A percentile compares a stretch with the other conserved stretches of the same genome.
Conservation (phyloP, 495 filamentous ascomycete species). For the Annulohypoxylon stygium region DNA sequence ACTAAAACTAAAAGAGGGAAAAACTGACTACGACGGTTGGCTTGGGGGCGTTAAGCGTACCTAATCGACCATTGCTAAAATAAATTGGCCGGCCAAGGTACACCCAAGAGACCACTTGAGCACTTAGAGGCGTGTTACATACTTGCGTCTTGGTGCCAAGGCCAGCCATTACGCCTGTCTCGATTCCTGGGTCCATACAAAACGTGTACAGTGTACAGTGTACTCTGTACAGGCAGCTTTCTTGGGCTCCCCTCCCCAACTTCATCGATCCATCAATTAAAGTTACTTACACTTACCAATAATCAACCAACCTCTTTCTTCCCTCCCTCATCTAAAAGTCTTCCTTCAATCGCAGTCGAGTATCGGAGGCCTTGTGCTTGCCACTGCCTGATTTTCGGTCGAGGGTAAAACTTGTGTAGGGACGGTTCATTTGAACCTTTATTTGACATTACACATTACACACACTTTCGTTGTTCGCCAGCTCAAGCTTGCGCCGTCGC, state of each 20-base stretch:
- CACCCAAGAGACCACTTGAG: not conserved
- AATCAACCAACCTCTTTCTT: constrained; percentile 38
- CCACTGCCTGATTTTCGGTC: constrained; percentile 20
- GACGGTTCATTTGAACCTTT: constrained; percentile 6
- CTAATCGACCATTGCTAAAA: constrained; percentile 1
- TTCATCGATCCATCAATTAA: constrained; percentile 40
- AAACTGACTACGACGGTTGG: not conserved
- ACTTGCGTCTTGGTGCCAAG: constrained; percentile 37
- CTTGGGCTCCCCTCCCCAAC: constrained; percentile 39
- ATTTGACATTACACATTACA: not conserved
- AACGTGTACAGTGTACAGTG: constrained; percentile 7
- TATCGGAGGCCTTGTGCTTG: constrained; percentile 26
- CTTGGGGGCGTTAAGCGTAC: not conserved
- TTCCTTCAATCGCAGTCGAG: constrained; percentile 27
- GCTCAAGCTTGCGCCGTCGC: constrained; percentile 24
- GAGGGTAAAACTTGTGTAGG: constrained; percentile 23
- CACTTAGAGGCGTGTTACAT: not conserved
- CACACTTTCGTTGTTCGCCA: constrained; percentile 14
- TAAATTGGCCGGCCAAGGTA: constrained; percentile 10
- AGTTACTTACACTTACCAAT: constrained; percentile 19
- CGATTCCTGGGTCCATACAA: constrained; percentile 25
- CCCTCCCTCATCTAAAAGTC: constrained; percentile 15
- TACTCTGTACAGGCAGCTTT: constrained; percentile 27
- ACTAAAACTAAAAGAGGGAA: not conserved
- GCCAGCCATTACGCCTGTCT: constrained; percentile 38